Percentiles rank a stretch among this genome's conserved stretches.
Evolutionary conservation across 768 basidiomycete genomes (phyloP).

Genomic region (Xerocomellus amylosporus): DNA sequence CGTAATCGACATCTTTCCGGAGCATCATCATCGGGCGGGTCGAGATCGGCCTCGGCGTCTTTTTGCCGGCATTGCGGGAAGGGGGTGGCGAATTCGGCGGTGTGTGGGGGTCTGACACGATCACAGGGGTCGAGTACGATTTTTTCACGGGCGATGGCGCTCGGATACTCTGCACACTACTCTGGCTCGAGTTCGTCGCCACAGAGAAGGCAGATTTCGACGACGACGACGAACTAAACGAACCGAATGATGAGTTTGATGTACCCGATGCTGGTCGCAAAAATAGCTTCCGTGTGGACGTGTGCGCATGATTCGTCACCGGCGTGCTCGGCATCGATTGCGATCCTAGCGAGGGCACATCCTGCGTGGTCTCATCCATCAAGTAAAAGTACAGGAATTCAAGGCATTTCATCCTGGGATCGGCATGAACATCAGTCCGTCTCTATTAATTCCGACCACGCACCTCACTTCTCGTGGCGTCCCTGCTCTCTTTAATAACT

Average conservation of each 20-base stretch:
- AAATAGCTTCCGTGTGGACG: slow-evolving; percentile 25
- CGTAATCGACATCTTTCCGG: slow-evolving; percentile 67
- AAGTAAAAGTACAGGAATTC: slow-evolving; percentile 96
- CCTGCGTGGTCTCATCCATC: slow-evolving; percentile 64
- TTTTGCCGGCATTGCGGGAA: slow-evolving; percentile 24
- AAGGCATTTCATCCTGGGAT: slow-evolving; percentile 85
- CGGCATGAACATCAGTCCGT: slow-evolving; percentile 1
- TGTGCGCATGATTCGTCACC: slow-evolving; percentile 23
- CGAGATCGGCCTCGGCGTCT: slow-evolving; percentile 19
- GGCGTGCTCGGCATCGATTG: slow-evolving; percentile 38
- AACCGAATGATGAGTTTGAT: slow-evolving; percentile 21
- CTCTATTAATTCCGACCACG: slow-evolving; percentile 49
- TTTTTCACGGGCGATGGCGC: slow-evolving; percentile 47
- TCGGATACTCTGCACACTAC: slow-evolving; percentile 24
- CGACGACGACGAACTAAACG: slow-evolving; percentile 25
- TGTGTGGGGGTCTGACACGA: slow-evolving; percentile 18
- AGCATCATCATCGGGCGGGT: slow-evolving; percentile 61
- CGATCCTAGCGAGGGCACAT: slow-evolving; percentile 6
- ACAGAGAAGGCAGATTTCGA: slow-evolving; percentile 42
- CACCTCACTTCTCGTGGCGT: slow-evolving; percentile 89
- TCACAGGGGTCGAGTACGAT: slow-evolving; percentile 20
- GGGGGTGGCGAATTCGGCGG: slow-evolving; percentile 27
- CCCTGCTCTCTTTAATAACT: slow-evolving; percentile 79
- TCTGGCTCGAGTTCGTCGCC: slow-evolving; percentile 34
- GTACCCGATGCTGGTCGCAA: slow-evolving; percentile 17